A percentile compares a stretch with the other conserved stretches of the same genome.
Evolutionary conservation across 2,329 filamentous ascomycete species (phyloP).

Genomic region (Botryotinia globosa): DNA sequence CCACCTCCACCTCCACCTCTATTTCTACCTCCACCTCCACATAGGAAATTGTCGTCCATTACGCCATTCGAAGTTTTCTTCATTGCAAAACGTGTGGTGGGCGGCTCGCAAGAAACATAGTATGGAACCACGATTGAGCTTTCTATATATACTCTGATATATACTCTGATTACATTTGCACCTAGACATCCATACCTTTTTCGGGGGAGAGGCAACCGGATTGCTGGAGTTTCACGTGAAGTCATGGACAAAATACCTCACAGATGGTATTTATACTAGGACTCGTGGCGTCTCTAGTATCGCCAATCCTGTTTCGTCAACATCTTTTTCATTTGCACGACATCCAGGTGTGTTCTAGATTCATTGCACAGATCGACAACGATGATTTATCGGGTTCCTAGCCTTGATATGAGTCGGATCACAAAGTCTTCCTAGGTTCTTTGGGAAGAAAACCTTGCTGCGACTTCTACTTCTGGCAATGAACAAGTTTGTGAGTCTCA

Average conservation of each 20-base stretch:
- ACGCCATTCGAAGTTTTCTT: not conserved
- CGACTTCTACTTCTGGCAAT: not conserved
- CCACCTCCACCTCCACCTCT: no score
- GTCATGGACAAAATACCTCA: not conserved
- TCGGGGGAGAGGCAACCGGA: not conserved
- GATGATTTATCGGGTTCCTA: not conserved
- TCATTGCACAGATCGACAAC: not conserved
- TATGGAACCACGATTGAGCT: not conserved
- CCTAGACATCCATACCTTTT: not conserved
- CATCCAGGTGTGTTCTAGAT: not conserved
- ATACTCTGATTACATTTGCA: not conserved
- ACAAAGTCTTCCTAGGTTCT: not conserved
- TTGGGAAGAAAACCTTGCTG: not conserved
- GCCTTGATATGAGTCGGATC: not conserved
- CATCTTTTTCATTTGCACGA: not conserved
- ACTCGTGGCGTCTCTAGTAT: not conserved
- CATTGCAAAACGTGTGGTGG: not conserved
- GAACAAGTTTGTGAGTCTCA: not conserved
- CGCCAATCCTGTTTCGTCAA: not conserved
- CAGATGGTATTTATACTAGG: not conserved
- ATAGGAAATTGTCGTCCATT: not conserved
- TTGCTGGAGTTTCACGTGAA: not conserved
- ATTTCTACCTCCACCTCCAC: not conserved
- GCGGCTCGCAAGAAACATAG: not conserved
- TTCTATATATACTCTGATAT: not conserved